phyloP scores from a whole-genome alignment of 805 yeast genomes.

The Candida rishiriensis region DNA sequence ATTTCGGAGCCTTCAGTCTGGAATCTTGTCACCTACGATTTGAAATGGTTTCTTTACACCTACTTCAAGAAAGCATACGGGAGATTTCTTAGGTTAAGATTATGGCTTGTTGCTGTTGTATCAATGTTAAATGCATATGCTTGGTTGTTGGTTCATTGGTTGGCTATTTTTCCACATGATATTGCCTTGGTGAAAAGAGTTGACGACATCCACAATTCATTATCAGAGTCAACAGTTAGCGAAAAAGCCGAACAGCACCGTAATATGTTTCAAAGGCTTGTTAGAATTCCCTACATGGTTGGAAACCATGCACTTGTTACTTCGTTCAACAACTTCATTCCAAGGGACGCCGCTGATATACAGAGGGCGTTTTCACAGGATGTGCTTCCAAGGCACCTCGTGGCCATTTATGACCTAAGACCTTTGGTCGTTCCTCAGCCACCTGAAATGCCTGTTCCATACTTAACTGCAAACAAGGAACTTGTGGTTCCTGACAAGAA shows the following conservation, averaged over 20 bases:
- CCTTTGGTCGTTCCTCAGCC: slow-evolving; percentile 33
- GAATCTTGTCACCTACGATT: not conserved
- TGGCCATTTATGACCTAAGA: slow-evolving; percentile 30
- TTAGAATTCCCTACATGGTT: not conserved
- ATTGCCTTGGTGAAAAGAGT: not conserved
- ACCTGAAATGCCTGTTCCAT: slow-evolving; percentile 41
- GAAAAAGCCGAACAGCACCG: not conserved
- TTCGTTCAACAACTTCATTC: slow-evolving; percentile 20
- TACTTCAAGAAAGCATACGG: not conserved
- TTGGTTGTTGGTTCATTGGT: not conserved
- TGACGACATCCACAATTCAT: not conserved
- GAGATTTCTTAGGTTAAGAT: not conserved
- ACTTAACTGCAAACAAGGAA: slow-evolving; percentile 36
- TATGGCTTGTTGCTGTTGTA: not conserved
- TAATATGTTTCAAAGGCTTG: not conserved
- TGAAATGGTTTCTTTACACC: not conserved
- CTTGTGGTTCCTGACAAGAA: slow-evolving; percentile 35
- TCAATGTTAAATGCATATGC: not conserved
- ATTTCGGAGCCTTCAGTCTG: too few relatives aligned
- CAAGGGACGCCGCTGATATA: slow-evolving; percentile 13
- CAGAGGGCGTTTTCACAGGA: slow-evolving; percentile 14
- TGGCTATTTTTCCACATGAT: not conserved
- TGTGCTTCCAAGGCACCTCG: slow-evolving; percentile 29
- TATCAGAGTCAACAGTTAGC: not conserved
- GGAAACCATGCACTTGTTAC: slow-evolving; percentile 14